Percentiles rank a stretch among this genome's conserved stretches.
Conservation (phyloP, 768 basidiomycete species). For the Kwoniella botswanensis region DNA sequence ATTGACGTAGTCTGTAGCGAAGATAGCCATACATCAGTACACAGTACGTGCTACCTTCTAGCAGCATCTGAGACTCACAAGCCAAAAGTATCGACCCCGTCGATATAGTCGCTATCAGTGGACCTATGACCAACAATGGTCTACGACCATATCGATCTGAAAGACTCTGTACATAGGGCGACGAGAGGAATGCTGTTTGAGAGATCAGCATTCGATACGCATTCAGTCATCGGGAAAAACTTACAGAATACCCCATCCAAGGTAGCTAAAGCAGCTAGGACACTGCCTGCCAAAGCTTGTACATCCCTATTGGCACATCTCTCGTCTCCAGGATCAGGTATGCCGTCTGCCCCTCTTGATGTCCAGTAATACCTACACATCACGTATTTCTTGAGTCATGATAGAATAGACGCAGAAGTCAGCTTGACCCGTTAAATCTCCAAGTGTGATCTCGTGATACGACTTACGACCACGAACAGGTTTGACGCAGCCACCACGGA, state of each 20-base stretch:
- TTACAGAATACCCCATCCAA: constrained; percentile 48
- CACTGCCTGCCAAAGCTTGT: constrained; percentile 39
- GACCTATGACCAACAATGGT: constrained; percentile 43
- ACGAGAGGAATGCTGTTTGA: constrained; percentile 44
- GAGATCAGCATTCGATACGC: not conserved
- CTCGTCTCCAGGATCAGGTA: constrained; percentile 33
- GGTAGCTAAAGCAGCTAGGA: constrained; percentile 47
- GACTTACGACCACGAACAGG: constrained; percentile 48
- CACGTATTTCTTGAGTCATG: constrained; percentile 32
- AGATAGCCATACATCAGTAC: too few species aligned
- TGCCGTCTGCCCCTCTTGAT: constrained; percentile 7
- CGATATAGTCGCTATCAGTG: constrained; percentile 44
- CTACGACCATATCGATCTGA: constrained; percentile 46
- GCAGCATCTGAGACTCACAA: constrained; percentile 29
- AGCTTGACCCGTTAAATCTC: not conserved
- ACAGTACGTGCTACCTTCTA: too few species aligned
- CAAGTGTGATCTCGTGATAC: not conserved
- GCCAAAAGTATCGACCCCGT: constrained; percentile 42
- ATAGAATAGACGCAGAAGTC: not conserved
- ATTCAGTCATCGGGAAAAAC: constrained; percentile 3
- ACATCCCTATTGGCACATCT: constrained; percentile 39
- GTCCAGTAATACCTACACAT: constrained; percentile 41
- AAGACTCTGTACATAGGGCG: constrained; percentile 43
- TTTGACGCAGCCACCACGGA: constrained; percentile 50
- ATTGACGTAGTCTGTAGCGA: constrained; percentile 11